Percentiles rank a stretch among this genome's conserved stretches.
Conservation (phyloP, 352 stramenopile genomes). For the Globisporangium nunn region DNA sequence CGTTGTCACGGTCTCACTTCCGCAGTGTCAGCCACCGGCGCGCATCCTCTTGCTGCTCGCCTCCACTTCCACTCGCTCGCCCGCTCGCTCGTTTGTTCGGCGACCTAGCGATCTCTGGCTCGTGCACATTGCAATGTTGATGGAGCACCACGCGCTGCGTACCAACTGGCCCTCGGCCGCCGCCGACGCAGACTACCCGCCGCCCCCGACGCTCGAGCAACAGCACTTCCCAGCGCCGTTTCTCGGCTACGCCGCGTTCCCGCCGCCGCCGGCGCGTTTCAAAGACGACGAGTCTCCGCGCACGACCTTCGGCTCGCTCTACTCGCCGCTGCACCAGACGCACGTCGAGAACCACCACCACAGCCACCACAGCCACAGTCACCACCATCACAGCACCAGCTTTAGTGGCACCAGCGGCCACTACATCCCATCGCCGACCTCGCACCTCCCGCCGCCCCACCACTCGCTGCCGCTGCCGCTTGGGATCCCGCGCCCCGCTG, state of each 20-base stretch:
- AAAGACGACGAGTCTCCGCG: slow-evolving; percentile 13
- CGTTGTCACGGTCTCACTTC: slow-evolving; percentile 3
- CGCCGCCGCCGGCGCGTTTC: slow-evolving; percentile 8
- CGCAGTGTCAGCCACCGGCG: slow-evolving; percentile 2
- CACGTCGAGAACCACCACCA: slow-evolving; percentile 2
- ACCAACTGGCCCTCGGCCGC: slow-evolving; percentile 9
- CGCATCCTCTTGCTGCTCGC: neutral
- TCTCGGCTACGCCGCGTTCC: slow-evolving; percentile 12
- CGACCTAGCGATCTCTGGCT: neutral
- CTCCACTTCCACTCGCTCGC: neutral
- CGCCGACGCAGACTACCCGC: slow-evolving; percentile 11
- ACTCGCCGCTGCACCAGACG: slow-evolving; percentile 1
- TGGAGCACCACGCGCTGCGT: slow-evolving; percentile 17
- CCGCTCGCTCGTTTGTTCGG: neutral
- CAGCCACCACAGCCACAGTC: neutral
- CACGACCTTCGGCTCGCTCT: slow-evolving; percentile 14
- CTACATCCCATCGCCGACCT: neutral
- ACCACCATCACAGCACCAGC: neutral
- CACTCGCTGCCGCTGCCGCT: slow-evolving; percentile 13
- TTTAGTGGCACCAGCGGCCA: neutral
- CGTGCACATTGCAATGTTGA: slow-evolving; percentile 8
- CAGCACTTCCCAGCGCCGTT: slow-evolving; percentile 16
- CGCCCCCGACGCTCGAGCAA: slow-evolving; percentile 12
- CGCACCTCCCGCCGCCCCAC: slow-evolving; percentile 4
- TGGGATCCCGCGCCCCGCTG: slow-evolving; percentile 7